Base-by-base conservation (phyloP, 805 yeast genomes). In the Metschnikowia shivogae region DNA sequence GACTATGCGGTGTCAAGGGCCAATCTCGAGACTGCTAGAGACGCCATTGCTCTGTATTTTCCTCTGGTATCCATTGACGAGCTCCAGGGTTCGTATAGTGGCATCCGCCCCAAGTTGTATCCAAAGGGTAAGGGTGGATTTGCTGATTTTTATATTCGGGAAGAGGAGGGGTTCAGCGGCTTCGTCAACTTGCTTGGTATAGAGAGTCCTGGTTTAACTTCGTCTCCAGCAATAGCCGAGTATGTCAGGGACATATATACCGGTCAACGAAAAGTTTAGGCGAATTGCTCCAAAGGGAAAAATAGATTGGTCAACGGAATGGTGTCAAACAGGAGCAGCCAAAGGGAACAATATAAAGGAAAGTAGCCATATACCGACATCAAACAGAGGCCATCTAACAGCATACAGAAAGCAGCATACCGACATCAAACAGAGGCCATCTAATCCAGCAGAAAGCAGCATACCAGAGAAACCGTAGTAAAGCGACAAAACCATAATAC, bases 201-300 rank as follows among this genome's bases (percentile, higher is more conserved):
- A 11, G 97, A 89, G 60, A 84, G 93, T 56, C 97, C 97, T 0
- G 97, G 97, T 0, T 69, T 89, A 46, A 89, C 97, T 2, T 66
- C 93, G 0, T 71, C 89, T 3, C 69, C 87, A 81, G 95, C 92
- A 0, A 88, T 89, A 46, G 96, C 82, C 0, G 85, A 83, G 56
- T 74, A 85, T 55, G 95, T 89, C 6, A 52, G 56, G 30, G 57
- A 61, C 20, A 53, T 68, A 4, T 67, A 37, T 20, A 20, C 19
- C 27, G 40, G 40, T 26, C 29, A 29, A n/a, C 26, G 11, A 9
- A 29, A 5, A n/a, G 27, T 19, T 20, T n/a, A 20, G 5, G 8
- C 10, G 17, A 5, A n/a, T 6, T 20, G 12, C 0, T 22, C 26
- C 6, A 22, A 22, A 22, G 26, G 26, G 26, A 7, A 7, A 6